Conservation (phyloP, 257 asterid genomes). For the Leptodermis oblonga region DNA sequence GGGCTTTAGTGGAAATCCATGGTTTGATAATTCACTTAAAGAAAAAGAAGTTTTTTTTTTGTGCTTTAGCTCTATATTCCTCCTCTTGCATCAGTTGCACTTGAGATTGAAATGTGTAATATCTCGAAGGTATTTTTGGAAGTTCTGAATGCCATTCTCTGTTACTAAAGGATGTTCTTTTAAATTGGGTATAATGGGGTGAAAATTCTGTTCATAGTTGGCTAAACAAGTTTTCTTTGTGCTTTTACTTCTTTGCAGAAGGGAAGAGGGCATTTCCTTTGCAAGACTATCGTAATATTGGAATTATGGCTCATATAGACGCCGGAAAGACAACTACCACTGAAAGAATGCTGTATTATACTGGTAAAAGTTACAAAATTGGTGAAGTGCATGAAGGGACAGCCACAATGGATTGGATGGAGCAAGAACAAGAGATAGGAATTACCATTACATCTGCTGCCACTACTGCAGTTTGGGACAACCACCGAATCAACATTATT, state of each 20-base stretch:
- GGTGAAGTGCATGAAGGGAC: conserved; percentile 99
- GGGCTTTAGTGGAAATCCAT: no score
- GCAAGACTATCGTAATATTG: conserved; percentile 86
- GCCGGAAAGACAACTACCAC: conserved; percentile 99
- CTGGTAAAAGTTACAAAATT: conserved; percentile 90
- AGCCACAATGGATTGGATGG: conserved; percentile 99
- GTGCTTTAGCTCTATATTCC: neutral
- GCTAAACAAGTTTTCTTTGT: conserved; percentile 5
- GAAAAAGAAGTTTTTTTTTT: no score
- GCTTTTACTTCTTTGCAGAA: conserved; percentile 37
- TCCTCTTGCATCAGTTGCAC: no score
- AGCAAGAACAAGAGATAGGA: conserved; percentile 97
- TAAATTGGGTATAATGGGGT: neutral
- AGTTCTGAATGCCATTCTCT: neutral
- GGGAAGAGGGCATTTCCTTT: conserved; percentile 71
- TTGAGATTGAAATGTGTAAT: no score
- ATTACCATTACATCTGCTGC: conserved; percentile 96
- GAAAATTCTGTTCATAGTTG: neutral
- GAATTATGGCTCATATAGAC: conserved; percentile 97
- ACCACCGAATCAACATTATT: conserved; percentile 91
- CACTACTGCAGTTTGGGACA: conserved; percentile 89
- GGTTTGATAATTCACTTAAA: neutral
- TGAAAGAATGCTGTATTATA: conserved; percentile 76
- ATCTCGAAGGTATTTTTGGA: neutral
- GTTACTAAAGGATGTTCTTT: neutral